Conservation (phyloP, 1,284 basidiomycete genomes). For the Phlebopus sp. region DNA sequence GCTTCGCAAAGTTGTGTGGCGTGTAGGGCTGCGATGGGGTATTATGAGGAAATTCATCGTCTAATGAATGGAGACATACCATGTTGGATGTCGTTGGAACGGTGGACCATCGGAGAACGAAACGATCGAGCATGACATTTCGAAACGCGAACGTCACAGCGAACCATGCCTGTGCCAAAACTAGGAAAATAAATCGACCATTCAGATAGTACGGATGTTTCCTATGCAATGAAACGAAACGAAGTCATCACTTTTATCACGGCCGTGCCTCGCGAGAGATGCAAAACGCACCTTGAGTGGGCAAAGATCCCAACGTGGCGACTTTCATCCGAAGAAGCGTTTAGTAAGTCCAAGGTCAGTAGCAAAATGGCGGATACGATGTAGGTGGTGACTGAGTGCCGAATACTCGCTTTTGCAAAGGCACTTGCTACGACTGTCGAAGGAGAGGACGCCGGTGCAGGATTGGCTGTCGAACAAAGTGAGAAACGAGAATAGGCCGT, state of each 20-base stretch:
- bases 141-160: conserved; percentile 49
- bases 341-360: conserved; percentile 40
- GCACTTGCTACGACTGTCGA: conserved; percentile 45
- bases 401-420: conserved; percentile 45
- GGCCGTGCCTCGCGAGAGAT: background rate
- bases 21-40: conserved; percentile 21
- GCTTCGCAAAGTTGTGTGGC: conserved; percentile 18
- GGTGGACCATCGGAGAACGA: conserved; percentile 41
- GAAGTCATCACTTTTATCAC: background rate
- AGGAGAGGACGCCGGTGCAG: conserved; percentile 50
- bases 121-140: conserved; percentile 57
- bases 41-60: background rate
- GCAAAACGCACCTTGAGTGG: conserved; percentile 56
- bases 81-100: conserved; percentile 10
- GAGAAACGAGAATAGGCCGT: background rate
- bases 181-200: conserved; percentile 57
- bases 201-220: conserved; percentile 72
- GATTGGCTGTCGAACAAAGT: conserved; percentile 36
- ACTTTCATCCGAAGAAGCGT: conserved; percentile 34
- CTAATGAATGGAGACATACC: conserved; percentile 13
- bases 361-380: conserved; percentile 42
- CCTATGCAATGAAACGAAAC: conserved; percentile 39
- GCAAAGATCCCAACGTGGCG: conserved; percentile 53
- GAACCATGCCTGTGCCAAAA: conserved; percentile 48
- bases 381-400: conserved; percentile 43